phyloP scores from a whole-genome alignment of 495 filamentous ascomycete species.

The Aspergillus carlsbadensis region DNA sequence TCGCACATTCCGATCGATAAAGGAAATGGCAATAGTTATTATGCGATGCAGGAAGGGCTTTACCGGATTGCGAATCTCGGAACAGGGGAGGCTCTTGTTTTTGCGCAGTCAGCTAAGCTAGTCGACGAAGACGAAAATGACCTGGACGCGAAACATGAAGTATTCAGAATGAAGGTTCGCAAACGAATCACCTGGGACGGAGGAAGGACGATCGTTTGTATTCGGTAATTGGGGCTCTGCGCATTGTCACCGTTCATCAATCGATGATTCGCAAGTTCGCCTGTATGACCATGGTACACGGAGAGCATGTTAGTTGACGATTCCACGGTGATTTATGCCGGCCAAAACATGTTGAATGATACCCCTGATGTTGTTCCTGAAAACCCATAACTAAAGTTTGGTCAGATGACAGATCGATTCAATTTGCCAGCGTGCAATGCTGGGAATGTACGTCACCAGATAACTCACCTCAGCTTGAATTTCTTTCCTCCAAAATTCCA shows the following conservation, averaged over 20 bases:
- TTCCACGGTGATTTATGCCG: background rate
- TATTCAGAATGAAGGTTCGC: slow-evolving; percentile 23
- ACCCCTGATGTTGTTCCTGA: background rate
- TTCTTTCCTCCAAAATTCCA: too few species aligned
- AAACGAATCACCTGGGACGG: slow-evolving; percentile 31
- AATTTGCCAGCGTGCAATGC: too few species aligned
- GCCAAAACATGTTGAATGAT: too few species aligned
- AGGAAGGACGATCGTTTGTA: slow-evolving; percentile 23
- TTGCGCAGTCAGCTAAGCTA: slow-evolving; percentile 60
- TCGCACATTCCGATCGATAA: slow-evolving; percentile 50
- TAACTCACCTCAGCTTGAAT: too few species aligned
- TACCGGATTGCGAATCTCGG: slow-evolving; percentile 57
- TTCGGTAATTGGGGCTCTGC: slow-evolving; percentile 21
- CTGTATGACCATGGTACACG: background rate
- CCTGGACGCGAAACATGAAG: slow-evolving; percentile 18
- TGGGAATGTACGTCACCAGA: too few species aligned
- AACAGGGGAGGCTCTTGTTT: slow-evolving; percentile 65
- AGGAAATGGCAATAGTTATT: slow-evolving; percentile 13
- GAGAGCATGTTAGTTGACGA: too few species aligned
- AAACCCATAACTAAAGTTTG: background rate
- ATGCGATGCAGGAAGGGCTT: slow-evolving; percentile 31
- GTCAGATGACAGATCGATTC: too few species aligned
- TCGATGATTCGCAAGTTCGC: background rate
- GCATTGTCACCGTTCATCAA: background rate
- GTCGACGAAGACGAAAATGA: slow-evolving; percentile 15